phyloP scores from a whole-genome alignment of 2,329 filamentous ascomycete species.

The Penicillium fuscoglaucum region DNA sequence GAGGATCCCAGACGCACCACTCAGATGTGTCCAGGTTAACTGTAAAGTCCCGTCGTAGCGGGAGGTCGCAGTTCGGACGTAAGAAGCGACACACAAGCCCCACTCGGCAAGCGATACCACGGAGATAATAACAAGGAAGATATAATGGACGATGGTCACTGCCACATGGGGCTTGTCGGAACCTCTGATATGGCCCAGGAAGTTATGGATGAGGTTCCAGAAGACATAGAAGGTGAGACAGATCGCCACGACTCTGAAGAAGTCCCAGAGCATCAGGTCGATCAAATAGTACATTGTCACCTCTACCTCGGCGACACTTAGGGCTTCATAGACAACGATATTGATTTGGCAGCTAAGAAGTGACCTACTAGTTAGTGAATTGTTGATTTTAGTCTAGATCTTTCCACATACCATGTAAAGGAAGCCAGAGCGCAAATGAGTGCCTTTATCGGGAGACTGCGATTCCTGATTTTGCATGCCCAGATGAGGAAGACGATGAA shows the following conservation, averaged over 20 bases:
- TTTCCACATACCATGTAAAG: slow-evolving; percentile 17
- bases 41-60: fast-evolving
- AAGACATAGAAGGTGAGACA: slow-evolving; percentile 23
- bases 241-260: slow-evolving; percentile 19
- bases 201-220: slow-evolving; percentile 22
- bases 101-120: slow-evolving; percentile 17
- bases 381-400: neutral
- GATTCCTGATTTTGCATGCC: slow-evolving; percentile 19
- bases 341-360: slow-evolving; percentile 13
- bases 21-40: slow-evolving; percentile 7
- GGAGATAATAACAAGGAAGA: slow-evolving; percentile 13
- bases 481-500: slow-evolving; percentile 22
- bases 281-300: slow-evolving; percentile 26
- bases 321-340: slow-evolving; percentile 12
- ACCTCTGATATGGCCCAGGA: slow-evolving; percentile 20
- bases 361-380: neutral
- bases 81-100: slow-evolving; percentile 14
- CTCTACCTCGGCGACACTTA: slow-evolving; percentile 15
- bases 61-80: slow-evolving; percentile 2
- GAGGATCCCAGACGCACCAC: slow-evolving; percentile 14
- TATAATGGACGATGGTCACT: slow-evolving; percentile 19
- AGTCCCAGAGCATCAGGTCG: slow-evolving; percentile 18
- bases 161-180: slow-evolving; percentile 17
- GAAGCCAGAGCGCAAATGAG: slow-evolving; percentile 14
- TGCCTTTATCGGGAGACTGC: slow-evolving; percentile 15